Evolutionary conservation across 306 rosid species (phyloP).

Genomic region (Medicago arabica): DNA sequence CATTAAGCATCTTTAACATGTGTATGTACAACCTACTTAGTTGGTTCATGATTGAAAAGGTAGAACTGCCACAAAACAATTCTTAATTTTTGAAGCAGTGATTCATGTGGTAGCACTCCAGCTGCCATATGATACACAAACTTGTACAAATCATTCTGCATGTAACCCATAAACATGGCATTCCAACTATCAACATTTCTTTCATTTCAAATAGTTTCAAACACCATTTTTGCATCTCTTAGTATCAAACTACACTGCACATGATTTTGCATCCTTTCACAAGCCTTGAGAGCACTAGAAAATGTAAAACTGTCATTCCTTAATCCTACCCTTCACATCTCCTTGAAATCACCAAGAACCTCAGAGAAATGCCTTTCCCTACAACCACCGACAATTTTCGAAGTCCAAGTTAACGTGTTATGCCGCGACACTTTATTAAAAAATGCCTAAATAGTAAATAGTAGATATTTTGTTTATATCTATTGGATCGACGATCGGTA

Average conservation of each 20-base stretch:
- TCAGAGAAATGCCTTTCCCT: conserved; percentile 52
- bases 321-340: conserved; percentile 59
- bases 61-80: conserved; percentile 50
- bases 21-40: too few species aligned
- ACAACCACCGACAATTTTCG: conserved; percentile 54
- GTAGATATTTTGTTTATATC: too few species aligned
- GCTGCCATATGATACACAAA: conserved; percentile 61
- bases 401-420: conserved; percentile 57
- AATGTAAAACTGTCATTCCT: too few species aligned
- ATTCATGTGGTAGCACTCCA: conserved; percentile 55
- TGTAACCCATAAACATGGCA: conserved; percentile 63
- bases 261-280: conserved; percentile 53
- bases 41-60: conserved; percentile 21
- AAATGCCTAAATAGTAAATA: too few species aligned
- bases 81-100: conserved; percentile 59
- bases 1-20: too few species aligned
- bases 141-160: conserved; percentile 50
- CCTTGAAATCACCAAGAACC: conserved; percentile 52
- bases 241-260: conserved; percentile 62
- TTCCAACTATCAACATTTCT: conserved; percentile 60
- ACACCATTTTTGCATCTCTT: conserved; percentile 53
- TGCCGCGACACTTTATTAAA: conserved; percentile 42
- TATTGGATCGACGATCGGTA: too few species aligned
- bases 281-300: conserved; percentile 67
- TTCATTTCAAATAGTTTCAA: conserved; percentile 47